Evolutionary conservation across 2,329 filamentous ascomycete genomes (phyloP).

Genomic region (Camillea tinctor): DNA sequence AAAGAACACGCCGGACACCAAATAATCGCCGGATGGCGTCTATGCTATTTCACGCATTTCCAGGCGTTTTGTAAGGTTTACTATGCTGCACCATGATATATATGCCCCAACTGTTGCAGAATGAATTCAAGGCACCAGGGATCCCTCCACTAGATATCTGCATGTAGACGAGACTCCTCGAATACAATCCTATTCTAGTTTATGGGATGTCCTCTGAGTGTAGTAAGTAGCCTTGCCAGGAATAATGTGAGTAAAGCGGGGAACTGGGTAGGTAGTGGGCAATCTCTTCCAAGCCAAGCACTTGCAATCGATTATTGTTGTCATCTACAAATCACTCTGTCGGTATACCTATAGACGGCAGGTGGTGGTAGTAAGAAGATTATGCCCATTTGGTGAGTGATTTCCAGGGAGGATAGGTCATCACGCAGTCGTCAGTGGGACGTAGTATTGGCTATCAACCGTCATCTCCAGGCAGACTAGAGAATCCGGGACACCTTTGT

Average conservation of each 20-base stretch:
- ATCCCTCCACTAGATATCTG: too few relatives aligned
- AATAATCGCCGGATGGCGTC: neutral
- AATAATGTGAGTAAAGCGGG: neutral
- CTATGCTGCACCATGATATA: conserved; percentile 13
- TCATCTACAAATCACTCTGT: neutral
- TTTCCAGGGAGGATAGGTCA: neutral
- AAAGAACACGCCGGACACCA: neutral
- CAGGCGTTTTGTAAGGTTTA: conserved; percentile 12
- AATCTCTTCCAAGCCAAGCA: neutral
- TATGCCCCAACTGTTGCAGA: conserved; percentile 11
- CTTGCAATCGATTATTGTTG: neutral
- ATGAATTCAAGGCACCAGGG: neutral
- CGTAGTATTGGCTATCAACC: conserved; percentile 82
- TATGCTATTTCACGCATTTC: conserved; percentile 12
- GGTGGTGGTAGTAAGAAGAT: neutral
- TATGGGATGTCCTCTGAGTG: neutral
- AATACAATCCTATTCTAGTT: neutral
- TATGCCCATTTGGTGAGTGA: neutral
- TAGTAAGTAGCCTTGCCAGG: neutral
- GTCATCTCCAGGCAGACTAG: conserved; percentile 60
- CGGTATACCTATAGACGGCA: neutral
- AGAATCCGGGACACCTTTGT: conserved; percentile 91
- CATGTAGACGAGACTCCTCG: too few relatives aligned
- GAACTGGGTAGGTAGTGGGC: neutral
- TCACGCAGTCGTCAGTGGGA: conserved; percentile 19